phyloP scores from a whole-genome alignment of 2,329 filamentous ascomycete species.

The Aspergillus latus region DNA sequence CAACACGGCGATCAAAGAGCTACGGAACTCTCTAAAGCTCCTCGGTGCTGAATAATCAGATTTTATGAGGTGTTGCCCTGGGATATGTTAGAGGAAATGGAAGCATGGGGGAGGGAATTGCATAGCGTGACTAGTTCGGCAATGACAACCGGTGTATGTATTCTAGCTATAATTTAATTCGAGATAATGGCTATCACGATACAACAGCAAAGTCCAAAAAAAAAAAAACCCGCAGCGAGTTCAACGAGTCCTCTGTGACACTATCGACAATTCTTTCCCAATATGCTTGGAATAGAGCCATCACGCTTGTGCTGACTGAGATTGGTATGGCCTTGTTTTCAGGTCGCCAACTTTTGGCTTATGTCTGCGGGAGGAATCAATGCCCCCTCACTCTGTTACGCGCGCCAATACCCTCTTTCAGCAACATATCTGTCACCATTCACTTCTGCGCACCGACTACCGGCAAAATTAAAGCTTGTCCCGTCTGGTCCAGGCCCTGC shows the following conservation, averaged over 20 bases:
- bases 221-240: not conserved
- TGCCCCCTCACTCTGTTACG: no score
- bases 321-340: no score
- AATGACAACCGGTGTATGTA: not conserved
- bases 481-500: conserved; percentile 21
- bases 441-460: not conserved
- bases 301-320: no score
- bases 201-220: no score
- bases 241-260: not conserved
- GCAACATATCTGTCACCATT: not conserved
- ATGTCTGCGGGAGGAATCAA: no score
- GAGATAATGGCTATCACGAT: not conserved
- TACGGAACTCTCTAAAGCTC: conserved; percentile 69
- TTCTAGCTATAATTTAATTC: not conserved
- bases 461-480: conserved; percentile 16
- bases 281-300: no score
- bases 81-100: not conserved
- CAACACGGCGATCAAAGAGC: conserved; percentile 80
- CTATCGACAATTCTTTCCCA: not conserved
- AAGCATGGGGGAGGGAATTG: not conserved
- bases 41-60: conserved; percentile 61
- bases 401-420: not conserved
- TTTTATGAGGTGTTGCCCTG: not conserved
- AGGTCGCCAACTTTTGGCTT: no score
- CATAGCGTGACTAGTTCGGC: not conserved